Evolutionary conservation across 371 early-diverging fungal genomes (phyloP), one percentile per base, ranked within the genome.

Genomic region (Saksenaea oblongispora): DNA sequence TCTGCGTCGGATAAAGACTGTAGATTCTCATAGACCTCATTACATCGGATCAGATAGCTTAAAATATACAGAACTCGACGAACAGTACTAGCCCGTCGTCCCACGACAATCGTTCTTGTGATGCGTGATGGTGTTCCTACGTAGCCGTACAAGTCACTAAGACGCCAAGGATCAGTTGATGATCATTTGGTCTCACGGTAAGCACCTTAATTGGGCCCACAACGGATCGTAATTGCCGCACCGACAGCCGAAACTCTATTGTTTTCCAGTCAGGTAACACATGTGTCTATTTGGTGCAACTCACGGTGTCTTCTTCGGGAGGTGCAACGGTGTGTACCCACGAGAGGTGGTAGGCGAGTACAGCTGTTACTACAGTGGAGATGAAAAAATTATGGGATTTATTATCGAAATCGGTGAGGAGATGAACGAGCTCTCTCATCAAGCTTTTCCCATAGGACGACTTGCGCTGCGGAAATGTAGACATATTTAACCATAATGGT

Each of bases 261-360:
- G 34, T 53, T 34, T 39, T 24, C 10, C 7, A 39, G 42, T 18
- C 18, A 13, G 27, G n/a, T 59, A 17, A 17, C 41, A 42, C 37
- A 54, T 14, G 37, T 1, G 26, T 27, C 5, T 31, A 17, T 5
- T 36, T 39, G 37, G 37, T 5, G 17, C 22, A 13, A 59, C 65
- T 65, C 69, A 76, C 78, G 51, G 53, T 61, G 44, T 72, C 66
- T 36, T 68, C 74, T 55, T 83, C 79, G 14, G 77, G 76, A 14
- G 87, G 87, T 10, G 82, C 82, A 1, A 88, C 83, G 0, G 86
- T 87, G 31, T 85, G 84, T 7, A 88, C 87, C 89, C 89, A 88
- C 7, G 87, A 84, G 5, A 86, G 59, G 64, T 88, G 89, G 56
- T 86, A 76, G 62, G 78, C 77, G 27, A 88, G 60, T 1, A 87